Evolutionary conservation across 2,329 filamentous ascomycete species (phyloP), one percentile per base, ranked within the genome.

Genomic region (Dactylonectria macrodidyma): DNA sequence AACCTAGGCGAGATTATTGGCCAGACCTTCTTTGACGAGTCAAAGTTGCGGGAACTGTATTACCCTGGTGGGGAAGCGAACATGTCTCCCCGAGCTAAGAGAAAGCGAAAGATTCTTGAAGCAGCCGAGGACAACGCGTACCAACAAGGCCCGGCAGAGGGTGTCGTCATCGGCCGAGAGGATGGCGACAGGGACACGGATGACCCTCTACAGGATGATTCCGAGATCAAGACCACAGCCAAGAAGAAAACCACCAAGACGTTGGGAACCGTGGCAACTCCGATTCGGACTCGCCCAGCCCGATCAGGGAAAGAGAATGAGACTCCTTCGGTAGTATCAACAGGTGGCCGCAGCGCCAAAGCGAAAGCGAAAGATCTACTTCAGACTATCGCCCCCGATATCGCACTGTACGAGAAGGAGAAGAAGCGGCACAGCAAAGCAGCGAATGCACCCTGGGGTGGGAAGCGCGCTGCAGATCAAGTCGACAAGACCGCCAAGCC

Each of bases 1-100:
- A 98, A 99, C 78, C 86, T 99, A 6, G 93, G 95, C 59, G 96
- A 98, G 80, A 90, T 98, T 62, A 93, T 97, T 65, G 96, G 96
- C 22, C 94, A 97, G 78, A 98, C 94, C 0, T 90, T 90, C 68
- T 88, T 98, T 60, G 92, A 98, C 67, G 84, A 88, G 74, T 76
- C 82, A 11, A 81, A 77, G 76, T 86, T 94, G 47, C 85, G 89
- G 61, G 89, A 89, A 8, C 83, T 93, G 10, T 95, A 95, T 79
- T 92, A 91, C 68, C 86, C 91, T 1, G 94, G 92, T 70, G 86
- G 83, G 2, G 84, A 86, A 5, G 84, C 85, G 48, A 77, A 77
- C n/a, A 75, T 84, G 65, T 83, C 81, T 0, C 78, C 81, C 5
- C 73, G 77, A 7, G 82, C 85, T 1, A 85, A 82, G 75, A 81